Evolutionary conservation across 805 yeast genomes (phyloP).

Genomic region (Ogataea pini): DNA sequence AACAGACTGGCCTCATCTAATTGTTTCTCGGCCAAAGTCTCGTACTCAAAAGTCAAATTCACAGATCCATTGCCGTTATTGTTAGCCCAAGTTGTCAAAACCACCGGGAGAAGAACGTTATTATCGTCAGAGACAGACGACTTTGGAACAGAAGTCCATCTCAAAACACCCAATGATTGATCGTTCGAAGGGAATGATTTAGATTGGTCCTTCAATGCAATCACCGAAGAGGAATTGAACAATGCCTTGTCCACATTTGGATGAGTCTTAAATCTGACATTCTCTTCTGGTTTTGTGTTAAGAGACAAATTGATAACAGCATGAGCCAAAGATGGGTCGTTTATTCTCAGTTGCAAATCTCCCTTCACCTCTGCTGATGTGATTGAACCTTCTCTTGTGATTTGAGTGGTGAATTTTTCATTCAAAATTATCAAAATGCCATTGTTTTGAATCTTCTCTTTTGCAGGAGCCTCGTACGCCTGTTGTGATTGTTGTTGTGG

Average conservation of each 20-base stretch:
- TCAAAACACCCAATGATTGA: constrained; percentile 84
- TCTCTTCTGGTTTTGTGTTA: constrained; percentile 45
- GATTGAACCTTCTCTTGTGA: constrained; percentile 81
- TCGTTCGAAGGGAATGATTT: constrained; percentile 91
- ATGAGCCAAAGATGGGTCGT: constrained; percentile 67
- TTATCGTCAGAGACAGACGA: constrained; percentile 52
- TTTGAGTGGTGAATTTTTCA: constrained; percentile 76
- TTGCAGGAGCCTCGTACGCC: constrained; percentile 26
- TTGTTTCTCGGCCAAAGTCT: constrained; percentile 54
- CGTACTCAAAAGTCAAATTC: constrained; percentile 87
- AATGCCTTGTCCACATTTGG: constrained; percentile 87
- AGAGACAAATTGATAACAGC: constrained; percentile 62
- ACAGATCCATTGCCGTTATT: constrained; percentile 58
- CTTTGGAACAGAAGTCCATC: constrained; percentile 82
- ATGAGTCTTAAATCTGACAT: constrained; percentile 82
- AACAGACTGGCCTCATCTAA: constrained; percentile 55
- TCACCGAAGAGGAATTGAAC: constrained; percentile 56
- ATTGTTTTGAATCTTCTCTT: constrained; percentile 50
- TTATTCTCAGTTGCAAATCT: constrained; percentile 84
- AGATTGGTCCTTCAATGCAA: constrained; percentile 73
- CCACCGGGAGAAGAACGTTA: constrained; percentile 59
- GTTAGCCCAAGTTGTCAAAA: constrained; percentile 83
- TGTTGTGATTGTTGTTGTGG: constrained; percentile 21
- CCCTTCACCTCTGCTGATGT: constrained; percentile 80
- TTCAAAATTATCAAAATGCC: constrained; percentile 78